A percentile compares a stretch with the other conserved stretches of the same genome.
Evolutionary conservation across 805 yeast species (phyloP).

Genomic region (Spathaspora arborariae): DNA sequence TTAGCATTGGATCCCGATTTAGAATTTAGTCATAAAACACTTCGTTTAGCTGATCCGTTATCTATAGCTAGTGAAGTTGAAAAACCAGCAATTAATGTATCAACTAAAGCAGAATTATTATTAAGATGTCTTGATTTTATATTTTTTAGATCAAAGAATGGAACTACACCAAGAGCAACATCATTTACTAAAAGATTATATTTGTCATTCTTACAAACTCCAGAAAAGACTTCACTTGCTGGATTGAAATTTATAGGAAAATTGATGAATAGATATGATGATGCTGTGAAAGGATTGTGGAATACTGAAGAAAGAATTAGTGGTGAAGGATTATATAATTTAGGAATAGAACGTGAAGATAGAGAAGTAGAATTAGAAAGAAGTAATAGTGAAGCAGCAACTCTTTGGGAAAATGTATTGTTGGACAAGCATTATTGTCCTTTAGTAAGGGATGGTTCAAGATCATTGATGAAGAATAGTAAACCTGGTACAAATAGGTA

Average conservation of each 20-base stretch:
- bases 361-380: constrained; percentile 57
- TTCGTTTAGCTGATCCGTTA: constrained; percentile 78
- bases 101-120: constrained; percentile 84
- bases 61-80: constrained; percentile 30
- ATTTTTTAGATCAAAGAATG: constrained; percentile 72
- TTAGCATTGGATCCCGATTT: constrained; percentile 76
- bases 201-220: constrained; percentile 63
- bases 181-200: constrained; percentile 84
- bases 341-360: constrained; percentile 47
- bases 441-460: constrained; percentile 63
- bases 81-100: constrained; percentile 75
- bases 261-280: constrained; percentile 61
- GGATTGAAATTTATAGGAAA: constrained; percentile 74
- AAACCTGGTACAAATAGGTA: constrained; percentile 10
- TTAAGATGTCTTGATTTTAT: constrained; percentile 74
- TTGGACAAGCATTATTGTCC: constrained; percentile 84
- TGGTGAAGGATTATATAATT: constrained; percentile 61
- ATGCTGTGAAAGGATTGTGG: constrained; percentile 70
- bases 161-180: constrained; percentile 61
- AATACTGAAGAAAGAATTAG: constrained; percentile 85
- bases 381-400: constrained; percentile 83
- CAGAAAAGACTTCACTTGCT: constrained; percentile 85
- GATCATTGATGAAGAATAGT: constrained; percentile 38
- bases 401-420: constrained; percentile 82
- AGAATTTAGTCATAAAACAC: constrained; percentile 78